These are phyloP conservation scores for Aspergillaceae sp. DNA, from an alignment of 2,329 filamentous ascomycete genomes.

Conservation along the genomic window DNA sequence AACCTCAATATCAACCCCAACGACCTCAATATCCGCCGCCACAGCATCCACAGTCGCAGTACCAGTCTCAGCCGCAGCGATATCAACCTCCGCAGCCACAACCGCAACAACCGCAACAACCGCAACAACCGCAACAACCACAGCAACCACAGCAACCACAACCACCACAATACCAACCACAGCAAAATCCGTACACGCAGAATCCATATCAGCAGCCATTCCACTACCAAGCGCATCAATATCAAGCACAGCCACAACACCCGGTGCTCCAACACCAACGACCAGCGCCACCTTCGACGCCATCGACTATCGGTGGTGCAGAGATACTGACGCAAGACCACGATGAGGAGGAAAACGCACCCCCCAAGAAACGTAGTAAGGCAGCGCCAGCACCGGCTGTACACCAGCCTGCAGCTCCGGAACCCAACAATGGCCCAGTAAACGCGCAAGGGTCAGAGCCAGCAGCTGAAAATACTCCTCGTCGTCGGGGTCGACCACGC, in stretches of 20 bases:
- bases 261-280: conserved; percentile 1
- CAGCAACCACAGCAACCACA: conserved; percentile 6
- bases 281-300: background rate
- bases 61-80: conserved; percentile 5
- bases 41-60: conserved; percentile 3
- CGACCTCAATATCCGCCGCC: conserved; percentile 1
- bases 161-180: conserved; percentile 9
- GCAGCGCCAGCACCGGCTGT: background rate
- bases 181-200: conserved; percentile 7
- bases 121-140: conserved; percentile 5
- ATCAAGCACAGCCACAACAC: conserved; percentile 9
- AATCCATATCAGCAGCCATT: conserved; percentile 13
- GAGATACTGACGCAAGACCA: background rate
- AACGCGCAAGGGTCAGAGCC: background rate
- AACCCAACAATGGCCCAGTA: background rate
- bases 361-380: conserved; percentile 1
- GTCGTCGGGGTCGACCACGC: conserved; percentile 2
- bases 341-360: conserved; percentile 2
- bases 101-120: conserved; percentile 6
- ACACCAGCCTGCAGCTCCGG: background rate
- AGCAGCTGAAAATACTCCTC: conserved; percentile 1
- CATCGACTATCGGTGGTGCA: conserved; percentile 1
- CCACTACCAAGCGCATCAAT: conserved; percentile 11
- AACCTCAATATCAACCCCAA: conserved; percentile 1
- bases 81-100: conserved; percentile 5